Base-by-base conservation (phyloP, 306 rosid genomes). In the Lathyrus tuberosus region DNA sequence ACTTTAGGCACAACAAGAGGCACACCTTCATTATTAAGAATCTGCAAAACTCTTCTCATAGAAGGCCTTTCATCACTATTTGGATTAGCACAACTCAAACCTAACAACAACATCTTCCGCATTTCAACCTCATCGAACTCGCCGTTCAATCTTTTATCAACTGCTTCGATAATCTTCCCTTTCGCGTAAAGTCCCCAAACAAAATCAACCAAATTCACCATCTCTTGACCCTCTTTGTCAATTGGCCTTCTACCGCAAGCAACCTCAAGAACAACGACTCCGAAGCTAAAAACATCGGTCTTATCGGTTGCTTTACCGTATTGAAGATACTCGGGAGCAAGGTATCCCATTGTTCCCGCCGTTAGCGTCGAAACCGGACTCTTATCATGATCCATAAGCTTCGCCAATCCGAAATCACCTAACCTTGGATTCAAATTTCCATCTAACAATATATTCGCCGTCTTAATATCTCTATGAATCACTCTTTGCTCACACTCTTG, bases 251-350 rank as follows among this genome's bases (percentile, higher is more conserved):
- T 79, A 22, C 83, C 80, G 58, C 83, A 79, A 46, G 83, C 77
- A 74, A 74, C 53, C 20, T 74, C 83, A 47, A 79, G 83, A 10
- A 79, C 60, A 61, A 91, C 96, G 41, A 91, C 91, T 1, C 97
- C 96, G 46, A 62, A 91, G 83, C 96, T 88, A 71, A 91, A 91
- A 33, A 80, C 84, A 57, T 88, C 92, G 12, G 89, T 91, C 62
- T 84, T 91, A 62, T 91, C 92, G 13, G 82, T 91, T 0, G 97
- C 96, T 47, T 80, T 80, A 1, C 95, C 96, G 22, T 84, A 91
- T 22, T 88, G 97, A 58, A 91, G 96, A 82, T 88, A 91, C 80
- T 91, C 97, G 8, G 96, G 96, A 8, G 97, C 96, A 30, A 91
- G 85, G 46, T 91, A 91, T 26, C 96, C 96, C 96, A 88, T 91